Evolutionary conservation across 371 early-diverging fungal genomes (phyloP), one percentile per base, ranked within the genome.

Genomic region (Apophysomyces elegans): DNA sequence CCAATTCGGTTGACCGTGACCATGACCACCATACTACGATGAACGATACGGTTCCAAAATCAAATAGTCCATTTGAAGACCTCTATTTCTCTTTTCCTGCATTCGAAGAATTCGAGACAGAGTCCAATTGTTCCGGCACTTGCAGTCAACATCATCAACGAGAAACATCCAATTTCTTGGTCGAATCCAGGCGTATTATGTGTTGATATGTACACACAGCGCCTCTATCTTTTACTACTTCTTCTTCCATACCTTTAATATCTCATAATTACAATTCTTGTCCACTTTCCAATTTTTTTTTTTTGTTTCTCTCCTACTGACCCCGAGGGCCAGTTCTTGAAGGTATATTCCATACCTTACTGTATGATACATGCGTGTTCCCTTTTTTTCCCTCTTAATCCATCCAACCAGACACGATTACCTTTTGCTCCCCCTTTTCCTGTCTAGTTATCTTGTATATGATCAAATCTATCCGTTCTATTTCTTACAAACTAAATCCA

Each of bases 31-130:
- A 35, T 13, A 13, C 8, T 16, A 21, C 54, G 21, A 50, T 21
- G 5, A 21, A 18, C 35, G 54, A 50, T 50, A 21, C 21, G 1
- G 41, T 41, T 13, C 41, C 41, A n/a, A 50, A 50, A 21, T 18
- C 54, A 4, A 35, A 61, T 38, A 68, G 69, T 37, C 44, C 56
- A 21, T 68, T 68, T 61, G 39, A 64, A 43, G 69, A 68, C 32
- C 60, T 68, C 56, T 68, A 68, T 64, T 50, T 68, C 54, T 68
- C 69, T 37, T 68, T 68, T 41, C 69, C 69, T 8, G 69, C 69
- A 12, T 61, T 68, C 26, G 69, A 68, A 57, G 69, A 68, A 56
- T 60, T 60, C 21, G 69, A 68, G 18, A 18, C 69, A 16, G 69
- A 68, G 21, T 56, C 61, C 36, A 68, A 64, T 61, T 64, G 61